Percentiles rank a stretch among this genome's conserved stretches.
Evolutionary conservation across 106 monocot species (phyloP).

Genomic region (Apostasia shenzhenica): DNA sequence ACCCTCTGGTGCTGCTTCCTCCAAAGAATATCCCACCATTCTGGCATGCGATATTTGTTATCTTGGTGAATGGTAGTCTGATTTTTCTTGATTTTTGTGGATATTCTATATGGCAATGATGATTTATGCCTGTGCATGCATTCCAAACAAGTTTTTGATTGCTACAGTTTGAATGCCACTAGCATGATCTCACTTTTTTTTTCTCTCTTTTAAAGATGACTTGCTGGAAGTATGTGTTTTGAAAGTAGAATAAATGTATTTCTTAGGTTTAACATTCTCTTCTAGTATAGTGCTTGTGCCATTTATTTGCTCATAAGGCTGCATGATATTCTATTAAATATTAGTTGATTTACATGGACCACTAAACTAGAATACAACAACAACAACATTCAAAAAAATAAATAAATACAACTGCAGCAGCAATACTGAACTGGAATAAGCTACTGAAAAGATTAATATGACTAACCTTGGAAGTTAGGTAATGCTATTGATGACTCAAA

Average conservation of each 20-base stretch:
- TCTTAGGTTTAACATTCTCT: neutral
- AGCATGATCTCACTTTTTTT: neutral
- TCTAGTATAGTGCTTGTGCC: neutral
- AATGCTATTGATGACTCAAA: neutral
- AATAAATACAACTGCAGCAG: neutral
- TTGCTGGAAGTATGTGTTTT: neutral
- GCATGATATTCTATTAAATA: neutral
- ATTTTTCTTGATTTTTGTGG: neutral
- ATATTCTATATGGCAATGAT: neutral
- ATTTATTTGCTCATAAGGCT: neutral
- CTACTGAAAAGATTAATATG: too few species aligned
- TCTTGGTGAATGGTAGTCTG: conserved; percentile 79
- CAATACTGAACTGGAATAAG: too few species aligned
- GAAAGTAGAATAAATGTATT: neutral
- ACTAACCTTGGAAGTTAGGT: neutral
- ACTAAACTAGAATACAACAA: too few species aligned
- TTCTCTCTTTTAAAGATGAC: neutral
- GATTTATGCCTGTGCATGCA: neutral
- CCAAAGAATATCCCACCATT: conserved; percentile 92
- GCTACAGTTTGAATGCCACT: too few species aligned
- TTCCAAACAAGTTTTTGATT: neutral
- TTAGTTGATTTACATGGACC: neutral
- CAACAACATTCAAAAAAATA: too few species aligned
- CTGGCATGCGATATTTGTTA: conserved; percentile 93
- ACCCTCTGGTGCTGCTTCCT: conserved; percentile 71